Evolutionary conservation across 441 rosid genomes (phyloP), one percentile per base, ranked within the genome.

Genomic region (Kokia cookei): DNA sequence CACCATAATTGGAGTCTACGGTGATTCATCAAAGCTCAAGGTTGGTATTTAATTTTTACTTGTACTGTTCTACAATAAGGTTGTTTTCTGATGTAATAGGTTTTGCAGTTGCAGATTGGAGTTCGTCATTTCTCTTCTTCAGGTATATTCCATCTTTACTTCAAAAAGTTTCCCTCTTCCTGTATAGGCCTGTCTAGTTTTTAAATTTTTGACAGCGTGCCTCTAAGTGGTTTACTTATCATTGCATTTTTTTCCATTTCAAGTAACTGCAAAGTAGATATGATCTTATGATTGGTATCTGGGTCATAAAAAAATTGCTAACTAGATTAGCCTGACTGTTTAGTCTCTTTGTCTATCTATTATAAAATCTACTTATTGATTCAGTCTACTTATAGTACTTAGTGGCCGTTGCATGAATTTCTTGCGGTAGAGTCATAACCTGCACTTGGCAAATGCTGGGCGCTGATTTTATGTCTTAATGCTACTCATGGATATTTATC

Each of bases 81-180:
- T 55, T 67, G 61, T 78, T 66, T 84, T 75, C 72, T 82, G 63
- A 83, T 80, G 37, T 51, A 75, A 29, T 73, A 37, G 55, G 71
- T 80, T 82, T 82, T 83, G 77, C 84, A 90, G 97, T 71, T 87
- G 79, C 89, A 79, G 75, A 82, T 83, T 82, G 96, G 97, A 12
- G 75, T 84, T 15, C 90, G 84, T 29, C 77, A 79, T 74, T 93
- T 93, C 82, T 93, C 98, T 72, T 85, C 96, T 69, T 60, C 90
- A 80, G 95, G 97, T 91, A 87, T 74, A 35, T 75, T 74, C 77
- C 43, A 32, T 74, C 54, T 79, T 66, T 76, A 5, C 59, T 65
- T 65, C 59, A 66, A 63, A 43, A 19, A 59, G n/a, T 51, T 26
- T 29, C 61, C 53, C 2, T 68, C 27, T 57, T 17, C 26, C 5